Evolutionary conservation across 1,139 yeast genomes (phyloP), one percentile per base, ranked within the genome.

Genomic region (Protomyces gravidus): DNA sequence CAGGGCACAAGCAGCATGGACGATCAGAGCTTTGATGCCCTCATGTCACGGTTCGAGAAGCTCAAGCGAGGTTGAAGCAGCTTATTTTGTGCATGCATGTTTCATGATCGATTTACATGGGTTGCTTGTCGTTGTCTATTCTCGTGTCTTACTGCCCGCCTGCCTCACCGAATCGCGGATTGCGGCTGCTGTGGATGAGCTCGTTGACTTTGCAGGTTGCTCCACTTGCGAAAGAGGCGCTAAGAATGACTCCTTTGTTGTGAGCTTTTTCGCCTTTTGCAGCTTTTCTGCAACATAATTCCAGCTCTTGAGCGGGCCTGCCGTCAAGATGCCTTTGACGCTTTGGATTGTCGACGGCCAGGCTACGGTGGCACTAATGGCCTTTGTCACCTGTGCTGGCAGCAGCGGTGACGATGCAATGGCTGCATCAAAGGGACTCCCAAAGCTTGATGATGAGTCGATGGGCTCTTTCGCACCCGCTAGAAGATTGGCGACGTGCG

Each of bases 241-340:
- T 15, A 13, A 13, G 36, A 2, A n/a, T n/a, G n/a, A 4, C 51
- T 48, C n/a, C 17, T 21, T 15, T 21, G 21, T 28, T 27, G 36
- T 13, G 13, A 30, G 11, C 36, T 13, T 23, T 36, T 17, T 57
- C 13, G 55, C 53, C 32, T 76, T 76, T 36, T 67, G 63, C 28
- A 75, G 67, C 72, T 92, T 92, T 59, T 90, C 96, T 70, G 80
- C 73, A 3, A 96, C 92, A 72, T 92, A 92, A 65, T 78, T 80
- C 50, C 82, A 70, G 17, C 95, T 83, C 69, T 87, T 86, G 30
- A 76, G 69, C 1, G 88, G 61, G 0, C 99, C 98, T 0, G 97
- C 96, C 2, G 95, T 89, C 45, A 87, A 75, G 2, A 92, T 68
- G 0, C 99, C 98, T 70, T 90, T 89, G 21, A 83, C 67, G 30